Evolutionary conservation across 768 basidiomycete species (phyloP), one percentile per base, ranked within the genome.

Genomic region (Leccinum boreale): DNA sequence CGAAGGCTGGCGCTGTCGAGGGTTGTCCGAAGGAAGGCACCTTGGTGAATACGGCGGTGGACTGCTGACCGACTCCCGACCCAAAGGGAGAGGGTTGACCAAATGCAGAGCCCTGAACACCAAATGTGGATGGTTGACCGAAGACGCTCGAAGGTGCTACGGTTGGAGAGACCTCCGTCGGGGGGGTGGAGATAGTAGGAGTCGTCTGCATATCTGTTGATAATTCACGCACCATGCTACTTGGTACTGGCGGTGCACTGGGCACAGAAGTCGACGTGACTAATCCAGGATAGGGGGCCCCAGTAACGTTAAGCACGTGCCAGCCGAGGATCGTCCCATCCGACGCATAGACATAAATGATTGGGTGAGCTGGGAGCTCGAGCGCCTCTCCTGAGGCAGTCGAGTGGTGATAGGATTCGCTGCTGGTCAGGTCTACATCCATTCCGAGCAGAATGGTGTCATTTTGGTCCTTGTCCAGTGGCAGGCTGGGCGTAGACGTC

Each of bases 261-360:
- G 58, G 45, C 6, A 19, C 28, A 53, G 61, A 24, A 15, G 35
- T 53, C 29, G 62, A 54, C n/a, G 57, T 61, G 6, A 78, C 66
- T 79, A 90, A 83, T 28, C 83, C 83, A 44, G 77, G 73, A 65
- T 90, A 92, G 8, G 79, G 74, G 17, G 62, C 70, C 1, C 76
- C 78, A 44, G 79, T 80, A 8, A 77, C 74, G 65, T 87, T 83
- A 36, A 89, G 81, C 21, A 88, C 66, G 67, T 85, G 77, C 89
- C 90, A 93, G 4, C 78, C 90, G 50, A 85, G 80, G 23, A 93
- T 55, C 0, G 89, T 89, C 19, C 90, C 90, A 65, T 93, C 90
- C 54, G 85, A 90, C 11, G 89, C 78, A 70, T 89, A 92, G 3
- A 83, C 85, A 67, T 85, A 91, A 71, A 91, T 73, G 55, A 90